Evolutionary conservation across 306 rosid genomes (phyloP).

Genomic region (Abrus precatorius): DNA sequence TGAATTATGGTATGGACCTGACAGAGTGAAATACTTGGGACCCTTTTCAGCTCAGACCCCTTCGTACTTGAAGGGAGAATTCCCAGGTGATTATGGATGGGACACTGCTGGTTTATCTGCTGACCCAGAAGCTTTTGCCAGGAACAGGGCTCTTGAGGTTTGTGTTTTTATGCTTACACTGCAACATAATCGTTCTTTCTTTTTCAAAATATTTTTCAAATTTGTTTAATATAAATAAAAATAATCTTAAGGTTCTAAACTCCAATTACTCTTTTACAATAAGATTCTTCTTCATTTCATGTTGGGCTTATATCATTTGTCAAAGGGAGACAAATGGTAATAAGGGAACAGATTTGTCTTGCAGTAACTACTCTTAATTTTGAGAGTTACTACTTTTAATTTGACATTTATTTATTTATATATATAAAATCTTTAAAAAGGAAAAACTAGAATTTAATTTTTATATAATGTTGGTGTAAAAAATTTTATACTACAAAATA

Average conservation of each 20-base stretch:
- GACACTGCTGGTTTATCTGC: conserved; percentile 92
- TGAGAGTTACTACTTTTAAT: not conserved
- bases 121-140: conserved; percentile 94
- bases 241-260: not conserved
- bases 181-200: not conserved
- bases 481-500: too few relatives aligned
- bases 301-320: conserved; percentile 2
- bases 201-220: not conserved
- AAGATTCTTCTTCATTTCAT: conserved; percentile 2
- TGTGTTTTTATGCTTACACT: not conserved
- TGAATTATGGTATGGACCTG: conserved; percentile 91
- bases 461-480: too few relatives aligned
- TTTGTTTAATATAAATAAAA: not conserved
- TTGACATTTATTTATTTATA: not conserved
- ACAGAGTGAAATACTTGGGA: conserved; percentile 88
- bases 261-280: not conserved
- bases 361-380: not conserved
- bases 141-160: conserved; percentile 95
- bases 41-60: conserved; percentile 94
- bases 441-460: too few relatives aligned
- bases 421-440: too few relatives aligned
- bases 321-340: not conserved
- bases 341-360: not conserved
- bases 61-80: conserved; percentile 83
- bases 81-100: conserved; percentile 94